Conservation (phyloP, 2,329 filamentous ascomycete genomes). For the Myriangium duriaei region DNA sequence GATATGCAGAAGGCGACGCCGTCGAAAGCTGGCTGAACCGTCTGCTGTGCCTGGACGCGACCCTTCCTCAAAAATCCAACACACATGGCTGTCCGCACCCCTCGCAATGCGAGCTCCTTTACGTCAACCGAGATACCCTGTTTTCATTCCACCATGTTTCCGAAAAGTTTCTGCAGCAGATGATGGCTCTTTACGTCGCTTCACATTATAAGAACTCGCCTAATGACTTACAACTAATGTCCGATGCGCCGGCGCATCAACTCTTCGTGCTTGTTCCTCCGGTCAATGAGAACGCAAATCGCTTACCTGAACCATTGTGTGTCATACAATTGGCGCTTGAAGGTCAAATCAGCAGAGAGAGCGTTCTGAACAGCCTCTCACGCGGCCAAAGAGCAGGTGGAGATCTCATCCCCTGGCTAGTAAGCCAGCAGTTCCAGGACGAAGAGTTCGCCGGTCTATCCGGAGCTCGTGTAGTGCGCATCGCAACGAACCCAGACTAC, state of each 20-base stretch:
- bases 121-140: slow-evolving; percentile 91
- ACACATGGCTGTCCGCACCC: slow-evolving; percentile 79
- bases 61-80: slow-evolving; percentile 65
- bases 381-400: slow-evolving; percentile 80
- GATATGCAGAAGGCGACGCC: slow-evolving; percentile 78
- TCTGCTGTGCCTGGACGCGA: slow-evolving; percentile 85
- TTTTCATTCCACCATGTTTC: slow-evolving; percentile 97
- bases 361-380: slow-evolving; percentile 78
- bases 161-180: slow-evolving; percentile 93
- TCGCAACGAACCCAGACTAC: slow-evolving; percentile 93
- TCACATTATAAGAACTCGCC: slow-evolving; percentile 98
- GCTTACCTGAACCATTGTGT: slow-evolving; percentile 82
- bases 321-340: slow-evolving; percentile 91
- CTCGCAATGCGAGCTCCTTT: slow-evolving; percentile 77
- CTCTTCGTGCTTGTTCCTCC: slow-evolving; percentile 89
- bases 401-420: slow-evolving; percentile 92
- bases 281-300: slow-evolving; percentile 60
- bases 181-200: slow-evolving; percentile 95
- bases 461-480: slow-evolving; percentile 81
- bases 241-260: slow-evolving; percentile 91
- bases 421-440: slow-evolving; percentile 96
- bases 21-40: slow-evolving; percentile 97
- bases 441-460: slow-evolving; percentile 90
- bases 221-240: slow-evolving; percentile 97
- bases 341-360: slow-evolving; percentile 86